Base-by-base conservation (phyloP, 2,329 filamentous ascomycete species). In the Penicillium sp. region DNA sequence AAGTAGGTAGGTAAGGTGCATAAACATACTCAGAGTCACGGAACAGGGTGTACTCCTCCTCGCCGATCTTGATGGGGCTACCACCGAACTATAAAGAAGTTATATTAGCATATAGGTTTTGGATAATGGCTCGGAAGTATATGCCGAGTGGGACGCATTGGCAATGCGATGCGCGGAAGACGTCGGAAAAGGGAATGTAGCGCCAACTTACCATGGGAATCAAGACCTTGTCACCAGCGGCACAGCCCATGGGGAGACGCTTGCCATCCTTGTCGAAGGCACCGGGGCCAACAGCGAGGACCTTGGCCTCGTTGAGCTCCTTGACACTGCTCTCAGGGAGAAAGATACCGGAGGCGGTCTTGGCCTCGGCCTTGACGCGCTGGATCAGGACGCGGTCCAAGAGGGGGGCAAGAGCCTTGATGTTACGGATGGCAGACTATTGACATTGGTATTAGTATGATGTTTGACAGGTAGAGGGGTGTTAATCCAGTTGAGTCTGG, bases 311-410 rank as follows among this genome's bases (percentile, higher is more conserved):
- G 81, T 97, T 98, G 76, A 98, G 86, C 79, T 99, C 95, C 86
- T 99, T 96, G 74, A 98, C 91, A 72, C 89, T 90, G 61, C 89
- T 93, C 83, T 99, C 95, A 68, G 95, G 95, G 65, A 99, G 90
- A 85, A 96, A 97, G 84, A 99, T 96, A 72, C 95, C 95, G 73
- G 88, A 88, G 70, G 95, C 92, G 49, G 95, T 99, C 86, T 97
- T 97, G 75, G 92, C 79, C 81, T 98, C 93, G 72, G 93, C 90
- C 84, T 98, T 98, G 82, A 97, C 81, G 80, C 95, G 91, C 87
- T 99, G 95, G 68, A 99, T 91, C 65, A 99, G 89, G 69, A 99
- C 92, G 71, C 95, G 93, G 87, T 99, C 95, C 79, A 99, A 88
- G 68, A 99, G 93, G 63, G 95, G 95, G 59, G 89, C 90, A 71